These are phyloP conservation scores for Theobroma grandiflorum DNA, from an alignment of 441 rosid species.

Conservation along the genomic window DNA sequence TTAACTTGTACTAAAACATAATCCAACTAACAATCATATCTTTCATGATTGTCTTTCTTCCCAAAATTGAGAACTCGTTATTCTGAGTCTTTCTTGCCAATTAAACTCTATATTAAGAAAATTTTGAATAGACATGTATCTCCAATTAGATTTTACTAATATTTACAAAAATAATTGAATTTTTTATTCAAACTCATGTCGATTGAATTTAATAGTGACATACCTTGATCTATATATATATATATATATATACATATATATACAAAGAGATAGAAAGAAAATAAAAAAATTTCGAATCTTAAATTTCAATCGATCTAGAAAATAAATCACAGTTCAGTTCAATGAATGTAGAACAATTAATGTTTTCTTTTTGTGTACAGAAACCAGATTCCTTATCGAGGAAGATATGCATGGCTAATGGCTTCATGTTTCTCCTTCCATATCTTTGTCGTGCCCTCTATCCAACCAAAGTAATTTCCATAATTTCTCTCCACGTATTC, in stretches of 20 bases:
- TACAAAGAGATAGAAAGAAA: too few relatives aligned
- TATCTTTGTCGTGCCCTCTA: slow-evolving; percentile 8
- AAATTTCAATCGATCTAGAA: too few relatives aligned
- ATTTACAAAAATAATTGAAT: too few relatives aligned
- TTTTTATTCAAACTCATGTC: too few relatives aligned
- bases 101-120: background rate
- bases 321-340: background rate
- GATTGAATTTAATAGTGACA: too few relatives aligned
- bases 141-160: too few relatives aligned
- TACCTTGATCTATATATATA: too few relatives aligned
- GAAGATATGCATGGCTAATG: slow-evolving; percentile 30
- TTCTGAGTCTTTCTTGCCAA: background rate
- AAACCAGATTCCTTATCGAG: slow-evolving; percentile 30
- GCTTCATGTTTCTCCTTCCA: background rate
- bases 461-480: slow-evolving; percentile 33
- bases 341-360: background rate
- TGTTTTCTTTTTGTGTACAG: background rate
- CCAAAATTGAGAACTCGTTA: background rate
- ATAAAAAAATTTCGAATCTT: too few relatives aligned
- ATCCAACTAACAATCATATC: background rate
- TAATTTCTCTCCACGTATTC: slow-evolving; percentile 29
- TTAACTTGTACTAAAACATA: background rate
- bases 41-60: background rate
- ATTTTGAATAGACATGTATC: too few relatives aligned
- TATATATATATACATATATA: too few relatives aligned